phyloP scores from a whole-genome alignment of 352 stramenopile species.

The Pythium periplocum region DNA sequence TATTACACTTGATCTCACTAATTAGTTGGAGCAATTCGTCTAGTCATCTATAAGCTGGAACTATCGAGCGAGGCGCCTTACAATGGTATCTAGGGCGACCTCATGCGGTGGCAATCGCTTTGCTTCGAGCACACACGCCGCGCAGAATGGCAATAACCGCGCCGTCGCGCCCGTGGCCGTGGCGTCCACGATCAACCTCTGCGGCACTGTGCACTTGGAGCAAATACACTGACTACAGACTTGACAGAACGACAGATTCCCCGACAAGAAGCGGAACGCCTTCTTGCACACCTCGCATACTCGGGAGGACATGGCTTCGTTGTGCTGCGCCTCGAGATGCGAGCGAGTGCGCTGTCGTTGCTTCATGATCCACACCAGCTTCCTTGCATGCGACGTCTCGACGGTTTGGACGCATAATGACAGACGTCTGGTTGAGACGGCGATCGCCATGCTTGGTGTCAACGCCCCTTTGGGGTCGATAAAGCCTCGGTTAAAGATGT shows the following conservation, averaged over 20 bases:
- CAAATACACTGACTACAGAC: not conserved
- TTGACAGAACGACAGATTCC: not conserved
- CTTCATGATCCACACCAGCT: slow-evolving; percentile 52
- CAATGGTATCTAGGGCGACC: too few species aligned
- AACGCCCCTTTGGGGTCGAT: slow-evolving; percentile 32
- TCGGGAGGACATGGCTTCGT: too few species aligned
- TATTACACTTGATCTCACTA: too few species aligned
- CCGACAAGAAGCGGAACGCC: not conserved
- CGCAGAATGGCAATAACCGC: too few species aligned
- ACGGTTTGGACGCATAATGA: slow-evolving; percentile 32
- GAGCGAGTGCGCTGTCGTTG: too few species aligned
- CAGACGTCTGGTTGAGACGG: slow-evolving; percentile 31
- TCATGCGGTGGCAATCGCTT: too few species aligned
- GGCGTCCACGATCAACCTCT: not conserved
- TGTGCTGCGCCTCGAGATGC: not conserved
- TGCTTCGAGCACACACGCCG: too few species aligned
- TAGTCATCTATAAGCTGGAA: too few species aligned
- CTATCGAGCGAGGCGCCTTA: too few species aligned
- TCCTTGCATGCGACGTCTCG: slow-evolving; percentile 59
- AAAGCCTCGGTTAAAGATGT: slow-evolving; percentile 47
- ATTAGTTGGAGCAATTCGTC: too few species aligned
- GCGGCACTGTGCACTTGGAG: not conserved
- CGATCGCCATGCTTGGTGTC: slow-evolving; percentile 21
- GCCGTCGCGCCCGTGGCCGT: not conserved
- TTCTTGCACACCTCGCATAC: not conserved